Conservation (phyloP, 179 eudicot species). For the Spergularia azorica region DNA sequence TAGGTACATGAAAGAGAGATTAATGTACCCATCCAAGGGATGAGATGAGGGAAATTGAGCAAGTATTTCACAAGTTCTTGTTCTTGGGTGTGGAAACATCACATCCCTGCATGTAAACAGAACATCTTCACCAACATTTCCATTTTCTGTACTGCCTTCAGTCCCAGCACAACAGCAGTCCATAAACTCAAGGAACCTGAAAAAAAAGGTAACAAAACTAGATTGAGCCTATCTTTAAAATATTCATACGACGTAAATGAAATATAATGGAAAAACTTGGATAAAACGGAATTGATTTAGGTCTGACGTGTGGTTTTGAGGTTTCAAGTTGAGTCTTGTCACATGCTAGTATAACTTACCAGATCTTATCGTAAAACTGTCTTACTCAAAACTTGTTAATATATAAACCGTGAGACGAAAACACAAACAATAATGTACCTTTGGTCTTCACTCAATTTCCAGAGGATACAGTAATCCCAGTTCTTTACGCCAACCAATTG, state of each 20-base stretch:
- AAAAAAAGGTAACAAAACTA: neutral
- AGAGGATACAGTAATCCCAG: constrained; percentile 84
- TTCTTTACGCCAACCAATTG: constrained; percentile 57
- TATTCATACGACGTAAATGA: no score
- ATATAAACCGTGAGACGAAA: no score
- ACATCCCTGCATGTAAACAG: constrained; percentile 69
- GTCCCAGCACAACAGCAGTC: constrained; percentile 81
- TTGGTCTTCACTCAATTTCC: constrained; percentile 85
- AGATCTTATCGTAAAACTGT: neutral
- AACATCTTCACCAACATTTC: constrained; percentile 38
- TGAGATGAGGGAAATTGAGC: constrained; percentile 70
- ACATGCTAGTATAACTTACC: neutral
- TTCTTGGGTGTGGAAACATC: constrained; percentile 59
- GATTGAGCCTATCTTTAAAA: no score
- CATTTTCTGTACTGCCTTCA: constrained; percentile 31
- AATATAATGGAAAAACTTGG: neutral
- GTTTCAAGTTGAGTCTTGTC: no score
- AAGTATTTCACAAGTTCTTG: constrained; percentile 66
- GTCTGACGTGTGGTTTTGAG: no score
- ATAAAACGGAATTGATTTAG: neutral
- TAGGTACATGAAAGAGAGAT: neutral
- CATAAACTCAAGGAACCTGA: constrained; percentile 76
- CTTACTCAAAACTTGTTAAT: neutral
- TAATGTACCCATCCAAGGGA: constrained; percentile 65
- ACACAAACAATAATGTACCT: constrained; percentile 42